Conservation (phyloP, 768 basidiomycete species). For the Agrocybe pediades region DNA sequence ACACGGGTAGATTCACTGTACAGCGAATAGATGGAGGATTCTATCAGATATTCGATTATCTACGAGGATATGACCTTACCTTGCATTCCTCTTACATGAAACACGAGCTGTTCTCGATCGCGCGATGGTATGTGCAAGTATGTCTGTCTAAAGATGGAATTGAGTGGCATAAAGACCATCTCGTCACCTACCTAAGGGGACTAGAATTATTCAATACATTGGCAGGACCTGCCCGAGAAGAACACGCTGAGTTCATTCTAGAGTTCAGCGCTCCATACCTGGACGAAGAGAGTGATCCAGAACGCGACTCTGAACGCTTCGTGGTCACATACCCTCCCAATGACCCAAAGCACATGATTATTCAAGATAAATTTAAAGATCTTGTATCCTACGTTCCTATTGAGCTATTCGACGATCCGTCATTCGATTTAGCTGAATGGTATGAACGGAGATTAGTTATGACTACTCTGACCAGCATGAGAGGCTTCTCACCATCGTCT, state of each 20-base stretch:
- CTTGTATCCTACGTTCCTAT: background rate
- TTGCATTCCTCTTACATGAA: background rate
- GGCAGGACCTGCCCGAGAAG: background rate
- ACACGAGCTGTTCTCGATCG: conserved; percentile 7
- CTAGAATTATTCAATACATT: background rate
- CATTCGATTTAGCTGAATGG: conserved; percentile 1
- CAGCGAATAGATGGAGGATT: background rate
- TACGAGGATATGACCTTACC: background rate
- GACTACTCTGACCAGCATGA: background rate
- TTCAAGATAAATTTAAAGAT: background rate
- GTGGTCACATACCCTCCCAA: background rate
- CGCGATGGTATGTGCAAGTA: conserved; percentile 5
- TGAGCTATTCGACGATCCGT: background rate
- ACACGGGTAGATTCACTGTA: background rate
- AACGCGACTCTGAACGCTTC: background rate
- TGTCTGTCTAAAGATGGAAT: background rate
- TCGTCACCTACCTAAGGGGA: background rate
- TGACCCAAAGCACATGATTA: background rate
- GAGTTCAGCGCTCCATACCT: background rate
- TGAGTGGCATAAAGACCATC: background rate
- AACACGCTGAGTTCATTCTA: background rate
- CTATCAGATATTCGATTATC: background rate
- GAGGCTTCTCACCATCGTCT: background rate
- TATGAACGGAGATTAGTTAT: background rate
- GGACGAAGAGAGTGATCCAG: background rate